phyloP scores from a whole-genome alignment of 768 basidiomycete species.

The Crucibulum laeve region DNA sequence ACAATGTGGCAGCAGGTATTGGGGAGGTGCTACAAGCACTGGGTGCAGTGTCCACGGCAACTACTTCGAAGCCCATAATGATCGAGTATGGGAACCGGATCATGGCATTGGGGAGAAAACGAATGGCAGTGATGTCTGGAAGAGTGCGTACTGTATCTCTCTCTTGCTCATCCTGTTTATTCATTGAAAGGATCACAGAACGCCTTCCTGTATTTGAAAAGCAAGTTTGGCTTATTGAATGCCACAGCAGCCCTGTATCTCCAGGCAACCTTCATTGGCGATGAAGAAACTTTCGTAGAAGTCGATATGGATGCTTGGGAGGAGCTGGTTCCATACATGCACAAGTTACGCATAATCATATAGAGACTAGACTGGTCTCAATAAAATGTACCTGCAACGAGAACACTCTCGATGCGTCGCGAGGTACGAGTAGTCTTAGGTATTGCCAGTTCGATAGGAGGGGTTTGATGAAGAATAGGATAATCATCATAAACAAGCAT shows the following conservation, averaged over 20 bases:
- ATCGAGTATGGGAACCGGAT: conserved; percentile 23
- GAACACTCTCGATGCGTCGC: neutral
- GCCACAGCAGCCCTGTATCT: conserved; percentile 21
- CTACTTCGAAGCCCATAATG: conserved; percentile 22
- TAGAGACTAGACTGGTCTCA: no score
- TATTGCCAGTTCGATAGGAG: no score
- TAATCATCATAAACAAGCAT: no score
- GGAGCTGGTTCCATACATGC: conserved; percentile 25
- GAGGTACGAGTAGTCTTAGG: no score
- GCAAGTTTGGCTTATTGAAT: conserved; percentile 30
- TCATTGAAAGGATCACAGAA: conserved; percentile 14
- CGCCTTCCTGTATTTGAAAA: conserved; percentile 29
- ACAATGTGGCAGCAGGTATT: conserved; percentile 26
- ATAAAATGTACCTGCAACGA: neutral
- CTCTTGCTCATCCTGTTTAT: neutral
- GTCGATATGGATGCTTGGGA: conserved; percentile 35
- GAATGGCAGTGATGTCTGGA: conserved; percentile 26
- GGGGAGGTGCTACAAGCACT: conserved; percentile 26
- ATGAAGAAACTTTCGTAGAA: conserved; percentile 21
- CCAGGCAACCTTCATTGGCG: conserved; percentile 21
- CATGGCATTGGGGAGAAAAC: conserved; percentile 29
- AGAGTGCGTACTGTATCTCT: conserved; percentile 17
- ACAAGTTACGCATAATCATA: conserved; percentile 19
- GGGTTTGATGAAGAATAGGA: no score
- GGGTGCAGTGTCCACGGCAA: conserved; percentile 10